Evolutionary conservation across 768 basidiomycete genomes (phyloP), one percentile per base, ranked within the genome.

Genomic region (Holtermanniella nyarrowii): DNA sequence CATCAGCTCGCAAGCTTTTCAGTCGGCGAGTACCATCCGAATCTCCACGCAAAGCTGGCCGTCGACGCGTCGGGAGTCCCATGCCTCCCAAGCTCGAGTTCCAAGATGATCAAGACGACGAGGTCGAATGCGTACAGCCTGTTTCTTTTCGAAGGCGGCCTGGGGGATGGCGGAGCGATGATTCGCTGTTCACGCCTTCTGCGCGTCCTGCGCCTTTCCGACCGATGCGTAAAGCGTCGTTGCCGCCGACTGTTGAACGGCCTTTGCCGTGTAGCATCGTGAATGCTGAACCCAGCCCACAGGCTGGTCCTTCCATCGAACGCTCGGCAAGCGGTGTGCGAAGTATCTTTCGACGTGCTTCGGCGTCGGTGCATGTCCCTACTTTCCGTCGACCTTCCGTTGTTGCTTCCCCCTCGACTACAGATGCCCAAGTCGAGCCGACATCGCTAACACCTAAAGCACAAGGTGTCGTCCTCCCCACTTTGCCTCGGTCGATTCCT

Each of bases 91-190:
- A 11, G 27, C 16, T 31, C 3, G 42, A 7, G 20, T 7, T n/a
- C 7, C 10, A 43, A 7, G 42, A 43, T 5, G 42, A 23, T 18
- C 39, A 53, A 53, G 46, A 47, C 46, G 22, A 25, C 41, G 3
- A 53, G 48, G 24, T 21, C 39, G 41, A 42, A 42, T 26, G 37
- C 11, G 12, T 39, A 7, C 10, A 4, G 40, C 48, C 37, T 18
- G 21, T 20, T 14, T 39, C 13, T 37, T 31, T 31, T 18, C 5
- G 20, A 7, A n/a, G n/a, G 5, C 5, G n/a, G 4, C n/a, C 13
- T 11, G 42, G 55, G 20, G 62, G 62, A 20, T 64, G 62, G 62
- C 46, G 59, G 24, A 57, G 55, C 26, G 62, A 64, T 26, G 62
- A 64, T 50, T 48, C 54, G 12, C 45, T 56, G 4, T 59, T 64